Evolutionary conservation across 2,329 filamentous ascomycete species (phyloP).

Genomic region (Aspergillus piperis): DNA sequence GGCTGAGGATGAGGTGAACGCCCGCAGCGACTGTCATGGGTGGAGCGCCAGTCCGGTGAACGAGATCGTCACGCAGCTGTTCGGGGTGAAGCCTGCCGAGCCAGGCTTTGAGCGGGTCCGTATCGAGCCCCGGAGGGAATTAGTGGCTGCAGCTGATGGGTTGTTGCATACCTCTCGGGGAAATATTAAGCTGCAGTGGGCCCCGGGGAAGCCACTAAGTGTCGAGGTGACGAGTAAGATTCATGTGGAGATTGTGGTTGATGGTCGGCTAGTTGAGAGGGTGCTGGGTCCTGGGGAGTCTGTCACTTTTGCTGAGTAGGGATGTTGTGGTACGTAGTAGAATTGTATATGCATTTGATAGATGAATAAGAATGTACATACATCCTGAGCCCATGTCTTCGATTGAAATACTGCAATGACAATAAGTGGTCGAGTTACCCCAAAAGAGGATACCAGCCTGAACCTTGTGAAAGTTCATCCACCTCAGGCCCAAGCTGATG

Average conservation of each 20-base stretch:
- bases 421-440: too few relatives aligned
- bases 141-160: neutral
- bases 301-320: neutral
- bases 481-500: too few relatives aligned
- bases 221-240: neutral
- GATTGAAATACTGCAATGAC: too few relatives aligned
- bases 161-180: neutral
- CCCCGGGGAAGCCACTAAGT: neutral
- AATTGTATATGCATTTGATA: neutral
- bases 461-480: too few relatives aligned
- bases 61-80: slow-evolving; percentile 11
- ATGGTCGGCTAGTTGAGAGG: too few relatives aligned
- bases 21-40: slow-evolving; percentile 15
- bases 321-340: neutral
- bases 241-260: neutral
- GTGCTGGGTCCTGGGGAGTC: neutral
- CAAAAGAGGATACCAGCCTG: too few relatives aligned
- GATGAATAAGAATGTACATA: too few relatives aligned
- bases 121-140: neutral
- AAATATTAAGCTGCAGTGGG: neutral
- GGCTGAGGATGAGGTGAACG: slow-evolving; percentile 12
- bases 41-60: slow-evolving; percentile 14
- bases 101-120: slow-evolving; percentile 6
- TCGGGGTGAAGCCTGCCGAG: slow-evolving; percentile 2
- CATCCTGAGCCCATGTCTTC: too few relatives aligned